Percentiles rank a stretch among this genome's conserved stretches.
These are phyloP conservation scores for Eucalyptus victrix DNA, from an alignment of 345 rosid species.

Conservation along the genomic window DNA sequence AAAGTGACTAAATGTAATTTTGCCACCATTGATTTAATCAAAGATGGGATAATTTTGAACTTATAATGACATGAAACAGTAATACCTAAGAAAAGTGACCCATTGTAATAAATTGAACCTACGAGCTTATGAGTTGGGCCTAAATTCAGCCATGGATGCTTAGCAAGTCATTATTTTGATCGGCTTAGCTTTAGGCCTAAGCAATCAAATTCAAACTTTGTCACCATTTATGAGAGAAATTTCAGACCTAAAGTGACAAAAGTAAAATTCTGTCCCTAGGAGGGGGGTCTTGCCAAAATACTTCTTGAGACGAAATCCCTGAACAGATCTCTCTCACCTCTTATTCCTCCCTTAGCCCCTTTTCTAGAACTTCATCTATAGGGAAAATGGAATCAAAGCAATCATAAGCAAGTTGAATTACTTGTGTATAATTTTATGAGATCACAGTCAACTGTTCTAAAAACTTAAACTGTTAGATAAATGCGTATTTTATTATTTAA, in stretches of 20 bases:
- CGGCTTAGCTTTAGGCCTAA: not conserved
- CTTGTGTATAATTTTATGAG: not conserved
- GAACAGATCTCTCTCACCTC: not conserved
- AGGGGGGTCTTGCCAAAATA: no score
- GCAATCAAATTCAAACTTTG: not conserved
- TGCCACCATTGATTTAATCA: not conserved
- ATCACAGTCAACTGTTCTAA: fast-evolving
- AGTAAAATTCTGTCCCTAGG: not conserved
- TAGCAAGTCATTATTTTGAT: not conserved
- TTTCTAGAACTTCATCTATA: not conserved
- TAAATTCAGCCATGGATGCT: no score
- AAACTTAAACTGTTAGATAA: no score
- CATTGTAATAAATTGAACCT: no score
- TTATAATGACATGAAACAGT: not conserved
- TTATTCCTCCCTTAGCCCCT: not conserved
- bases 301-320: not conserved
- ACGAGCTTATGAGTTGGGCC: no score
- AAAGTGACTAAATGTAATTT: not conserved
- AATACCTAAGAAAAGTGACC: not conserved
- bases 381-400: not conserved
- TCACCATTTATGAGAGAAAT: not conserved
- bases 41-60: not conserved
- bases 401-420: not conserved
- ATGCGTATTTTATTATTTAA: no score
- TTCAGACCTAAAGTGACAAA: not conserved